Conservation (phyloP, 179 eudicot species). For the Heliamphora pulchella region DNA sequence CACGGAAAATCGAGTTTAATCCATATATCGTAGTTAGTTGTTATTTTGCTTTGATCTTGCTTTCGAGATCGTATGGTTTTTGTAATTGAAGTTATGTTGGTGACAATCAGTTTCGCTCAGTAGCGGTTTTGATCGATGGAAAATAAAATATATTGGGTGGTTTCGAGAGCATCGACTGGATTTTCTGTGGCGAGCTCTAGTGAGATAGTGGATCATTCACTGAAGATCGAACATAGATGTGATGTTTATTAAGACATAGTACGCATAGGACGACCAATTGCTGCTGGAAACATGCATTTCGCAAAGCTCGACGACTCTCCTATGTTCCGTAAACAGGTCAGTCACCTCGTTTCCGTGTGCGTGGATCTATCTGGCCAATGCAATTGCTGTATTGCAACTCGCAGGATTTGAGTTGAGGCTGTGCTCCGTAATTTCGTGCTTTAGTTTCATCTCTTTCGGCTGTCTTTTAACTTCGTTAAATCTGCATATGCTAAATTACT, state of each 20-base stretch:
- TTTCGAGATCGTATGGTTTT: not conserved
- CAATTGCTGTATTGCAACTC: not conserved
- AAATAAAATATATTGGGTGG: constrained; percentile 30
- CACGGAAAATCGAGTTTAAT: too few species aligned
- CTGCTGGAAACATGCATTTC: constrained; percentile 58
- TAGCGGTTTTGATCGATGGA: constrained; percentile 9
- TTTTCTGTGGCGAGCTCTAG: not conserved
- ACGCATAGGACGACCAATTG: constrained; percentile 4
- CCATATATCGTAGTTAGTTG: not conserved
- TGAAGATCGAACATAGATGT: constrained; percentile 26
- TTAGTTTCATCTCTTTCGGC: not conserved
- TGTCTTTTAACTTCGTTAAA: not conserved
- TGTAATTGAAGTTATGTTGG: not conserved
- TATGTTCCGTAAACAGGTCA: constrained; percentile 92
- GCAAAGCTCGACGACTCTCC: constrained; percentile 97
- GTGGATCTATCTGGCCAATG: not conserved
- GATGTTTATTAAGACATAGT: constrained; percentile 17
- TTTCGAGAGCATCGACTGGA: constrained; percentile 14
- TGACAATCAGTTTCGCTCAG: constrained; percentile 6
- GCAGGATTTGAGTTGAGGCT: not conserved
- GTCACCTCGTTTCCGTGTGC: not conserved
- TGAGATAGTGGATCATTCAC: constrained; percentile 1
- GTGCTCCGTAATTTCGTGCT: not conserved
- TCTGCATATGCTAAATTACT: not conserved
- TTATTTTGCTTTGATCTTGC: not conserved